These are phyloP conservation scores for Leishmania tarentolae DNA, from an alignment of 208 protist species.

Conservation along the genomic window DNA sequence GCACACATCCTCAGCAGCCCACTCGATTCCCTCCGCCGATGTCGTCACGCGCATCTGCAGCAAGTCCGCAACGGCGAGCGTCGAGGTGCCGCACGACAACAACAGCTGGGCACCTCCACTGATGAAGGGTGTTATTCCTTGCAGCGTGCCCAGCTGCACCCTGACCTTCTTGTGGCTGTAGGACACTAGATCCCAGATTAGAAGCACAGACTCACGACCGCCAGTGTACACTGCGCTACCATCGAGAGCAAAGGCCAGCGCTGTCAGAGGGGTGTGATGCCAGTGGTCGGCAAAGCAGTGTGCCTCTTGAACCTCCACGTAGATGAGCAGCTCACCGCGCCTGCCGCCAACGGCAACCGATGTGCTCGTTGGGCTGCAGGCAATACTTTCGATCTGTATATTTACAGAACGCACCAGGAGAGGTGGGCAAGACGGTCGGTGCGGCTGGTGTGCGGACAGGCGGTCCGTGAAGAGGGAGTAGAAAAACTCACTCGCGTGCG, in stretches of 20 bases:
- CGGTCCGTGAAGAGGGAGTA: constrained; percentile 41
- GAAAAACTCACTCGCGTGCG: constrained; percentile 51
- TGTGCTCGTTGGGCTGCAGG: constrained; percentile 51
- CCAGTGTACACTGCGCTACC: constrained; percentile 78
- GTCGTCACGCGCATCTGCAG: constrained; percentile 65
- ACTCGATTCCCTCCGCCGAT: constrained; percentile 81
- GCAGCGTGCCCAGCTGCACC: constrained; percentile 33
- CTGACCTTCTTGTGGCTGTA: constrained; percentile 43
- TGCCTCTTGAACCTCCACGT: constrained; percentile 46
- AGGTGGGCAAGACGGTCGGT: constrained; percentile 11
- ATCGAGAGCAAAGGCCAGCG: constrained; percentile 72
- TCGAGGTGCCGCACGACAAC: constrained; percentile 65
- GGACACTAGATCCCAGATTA: constrained; percentile 72
- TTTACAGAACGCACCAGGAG: constrained; percentile 34
- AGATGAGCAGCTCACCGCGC: constrained; percentile 78
- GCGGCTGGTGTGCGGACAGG: constrained; percentile 11
- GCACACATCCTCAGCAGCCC: constrained; percentile 67
- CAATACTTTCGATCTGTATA: constrained; percentile 57
- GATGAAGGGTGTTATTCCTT: constrained; percentile 40
- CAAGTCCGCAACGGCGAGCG: constrained; percentile 70
- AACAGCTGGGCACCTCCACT: constrained; percentile 51
- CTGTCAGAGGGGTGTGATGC: constrained; percentile 86
- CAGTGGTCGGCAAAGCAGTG: constrained; percentile 90
- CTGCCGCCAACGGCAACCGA: constrained; percentile 71
- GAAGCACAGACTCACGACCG: constrained; percentile 63